A percentile compares a stretch with the other conserved stretches of the same genome.
Evolutionary conservation across 116 monocot genomes (phyloP).

Genomic region (Papilionanthe hybrid): DNA sequence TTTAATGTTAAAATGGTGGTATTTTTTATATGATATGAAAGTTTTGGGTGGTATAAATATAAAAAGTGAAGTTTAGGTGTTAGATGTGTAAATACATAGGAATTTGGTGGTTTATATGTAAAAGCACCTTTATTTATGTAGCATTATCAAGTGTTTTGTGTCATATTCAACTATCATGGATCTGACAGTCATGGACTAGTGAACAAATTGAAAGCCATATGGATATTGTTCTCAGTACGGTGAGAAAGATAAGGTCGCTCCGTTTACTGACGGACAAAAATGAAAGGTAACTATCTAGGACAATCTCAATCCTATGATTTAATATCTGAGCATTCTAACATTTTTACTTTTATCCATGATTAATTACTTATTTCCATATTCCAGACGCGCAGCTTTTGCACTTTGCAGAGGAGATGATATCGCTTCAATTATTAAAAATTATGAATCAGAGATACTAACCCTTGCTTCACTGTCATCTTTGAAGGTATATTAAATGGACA

Average conservation of each 20-base stretch:
- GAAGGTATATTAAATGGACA: slow-evolving; percentile 39
- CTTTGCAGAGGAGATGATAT: slow-evolving; percentile 49
- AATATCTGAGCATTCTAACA: neutral
- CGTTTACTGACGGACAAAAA: slow-evolving; percentile 64
- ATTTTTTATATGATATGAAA: no score
- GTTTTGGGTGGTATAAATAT: no score
- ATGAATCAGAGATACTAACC: slow-evolving; percentile 69
- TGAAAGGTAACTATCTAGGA: slow-evolving; percentile 36
- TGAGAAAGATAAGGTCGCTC: slow-evolving; percentile 77
- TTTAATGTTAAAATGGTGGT: no score
- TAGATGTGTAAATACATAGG: no score
- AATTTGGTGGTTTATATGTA: no score
- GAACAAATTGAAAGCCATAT: slow-evolving; percentile 58
- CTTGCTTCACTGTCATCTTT: slow-evolving; percentile 76
- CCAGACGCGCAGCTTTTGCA: slow-evolving; percentile 65
- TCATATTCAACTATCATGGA: neutral
- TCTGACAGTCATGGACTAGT: slow-evolving; percentile 65
- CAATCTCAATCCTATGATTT: neutral
- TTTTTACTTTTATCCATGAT: neutral
- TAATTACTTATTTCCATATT: slow-evolving; percentile 6
- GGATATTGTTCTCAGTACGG: slow-evolving; percentile 51
- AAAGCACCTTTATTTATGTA: neutral
- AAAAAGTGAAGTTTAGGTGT: no score
- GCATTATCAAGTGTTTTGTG: neutral
- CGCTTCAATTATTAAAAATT: slow-evolving; percentile 29